Evolutionary conservation across 306 rosid species (phyloP).

Genomic region (Pyrus betulifolia): DNA sequence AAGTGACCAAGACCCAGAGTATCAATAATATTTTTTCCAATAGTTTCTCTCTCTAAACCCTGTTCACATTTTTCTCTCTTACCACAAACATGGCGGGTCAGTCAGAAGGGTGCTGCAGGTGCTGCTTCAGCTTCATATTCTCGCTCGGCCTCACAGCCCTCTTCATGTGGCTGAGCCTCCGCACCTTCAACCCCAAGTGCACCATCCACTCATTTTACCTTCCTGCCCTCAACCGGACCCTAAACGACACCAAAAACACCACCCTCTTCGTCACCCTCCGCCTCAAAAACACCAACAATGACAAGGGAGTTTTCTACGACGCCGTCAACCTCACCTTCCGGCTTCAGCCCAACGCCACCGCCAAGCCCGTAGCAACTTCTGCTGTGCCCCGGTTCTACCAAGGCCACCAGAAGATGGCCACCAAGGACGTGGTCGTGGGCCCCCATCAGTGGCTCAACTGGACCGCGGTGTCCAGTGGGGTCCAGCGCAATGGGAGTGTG

Average conservation of each 20-base stretch:
- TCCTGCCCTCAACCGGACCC: slow-evolving; percentile 59
- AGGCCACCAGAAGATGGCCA: slow-evolving; percentile 66
- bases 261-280: slow-evolving; percentile 25
- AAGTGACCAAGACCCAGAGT: neutral
- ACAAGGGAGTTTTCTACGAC: slow-evolving; percentile 66
- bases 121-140: slow-evolving; percentile 27
- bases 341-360: neutral
- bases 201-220: slow-evolving; percentile 40
- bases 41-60: neutral
- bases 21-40: neutral
- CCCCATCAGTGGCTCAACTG: slow-evolving; percentile 12
- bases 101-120: slow-evolving; percentile 17
- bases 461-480: slow-evolving; percentile 6
- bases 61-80: neutral
- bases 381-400: slow-evolving; percentile 42
- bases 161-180: slow-evolving; percentile 40
- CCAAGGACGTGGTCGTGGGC: neutral
- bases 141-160: slow-evolving; percentile 29
- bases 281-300: slow-evolving; percentile 57
- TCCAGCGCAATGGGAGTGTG: neutral
- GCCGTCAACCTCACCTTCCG: slow-evolving; percentile 29
- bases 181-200: slow-evolving; percentile 43
- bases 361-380: slow-evolving; percentile 10
- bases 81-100: slow-evolving; percentile 14
- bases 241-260: slow-evolving; percentile 26